phyloP scores from a whole-genome alignment of 2,329 filamentous ascomycete genomes.

The Colletotrichum sp. region DNA sequence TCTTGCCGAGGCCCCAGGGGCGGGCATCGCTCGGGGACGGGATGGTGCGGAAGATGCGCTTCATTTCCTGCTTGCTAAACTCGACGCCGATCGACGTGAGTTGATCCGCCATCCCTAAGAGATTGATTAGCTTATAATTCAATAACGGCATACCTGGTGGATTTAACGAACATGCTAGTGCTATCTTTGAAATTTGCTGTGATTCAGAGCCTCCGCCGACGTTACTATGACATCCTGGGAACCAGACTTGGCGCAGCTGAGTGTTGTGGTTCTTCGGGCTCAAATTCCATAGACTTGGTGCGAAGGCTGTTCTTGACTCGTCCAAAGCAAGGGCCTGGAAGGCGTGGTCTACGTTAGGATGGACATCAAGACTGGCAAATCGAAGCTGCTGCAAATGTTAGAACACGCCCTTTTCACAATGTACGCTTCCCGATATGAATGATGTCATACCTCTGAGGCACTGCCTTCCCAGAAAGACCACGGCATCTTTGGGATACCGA shows the following conservation, averaged over 20 bases:
- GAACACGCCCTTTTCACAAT: background rate
- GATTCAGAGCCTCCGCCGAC: conserved; percentile 61
- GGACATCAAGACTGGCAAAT: conserved; percentile 21
- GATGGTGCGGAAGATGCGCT: conserved; percentile 21
- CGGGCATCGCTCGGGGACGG: conserved; percentile 2
- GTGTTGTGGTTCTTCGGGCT: conserved; percentile 17
- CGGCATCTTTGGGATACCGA: conserved; percentile 33
- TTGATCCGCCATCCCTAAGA: conserved; percentile 26
- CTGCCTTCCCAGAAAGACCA: background rate
- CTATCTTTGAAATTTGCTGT: conserved; percentile 26
- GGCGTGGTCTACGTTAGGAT: conserved; percentile 49
- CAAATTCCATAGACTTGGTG: conserved; percentile 31
- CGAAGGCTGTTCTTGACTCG: conserved; percentile 45
- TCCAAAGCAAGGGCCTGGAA: conserved; percentile 62
- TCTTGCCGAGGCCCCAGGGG: conserved; percentile 24
- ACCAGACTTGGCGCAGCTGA: conserved; percentile 44
- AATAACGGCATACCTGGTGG: no score
- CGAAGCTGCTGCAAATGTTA: conserved; percentile 4
- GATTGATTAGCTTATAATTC: background rate
- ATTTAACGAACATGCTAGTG: conserved; percentile 23
- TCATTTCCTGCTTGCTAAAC: conserved; percentile 25
- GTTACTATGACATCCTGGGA: conserved; percentile 65
- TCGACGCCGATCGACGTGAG: conserved; percentile 26
- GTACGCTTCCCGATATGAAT: fast-evolving
- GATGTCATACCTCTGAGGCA: background rate